These are phyloP conservation scores for Myrica gale DNA, from an alignment of 306 rosid species.

Conservation along the genomic window DNA sequence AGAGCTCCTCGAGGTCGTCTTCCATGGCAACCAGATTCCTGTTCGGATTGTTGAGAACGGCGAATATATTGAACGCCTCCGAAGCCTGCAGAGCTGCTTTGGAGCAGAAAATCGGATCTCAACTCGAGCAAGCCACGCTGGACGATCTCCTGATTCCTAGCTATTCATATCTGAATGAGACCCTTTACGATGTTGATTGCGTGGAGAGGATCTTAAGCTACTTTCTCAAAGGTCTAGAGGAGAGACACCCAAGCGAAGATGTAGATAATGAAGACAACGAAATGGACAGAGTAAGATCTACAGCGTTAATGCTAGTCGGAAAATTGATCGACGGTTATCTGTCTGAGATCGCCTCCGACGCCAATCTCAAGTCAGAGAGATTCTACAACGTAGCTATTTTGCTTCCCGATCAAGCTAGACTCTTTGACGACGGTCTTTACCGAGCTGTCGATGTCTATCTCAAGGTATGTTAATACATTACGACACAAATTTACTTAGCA, in stretches of 20 bases:
- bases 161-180: conserved; percentile 85
- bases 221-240: conserved; percentile 50
- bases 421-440: conserved; percentile 93
- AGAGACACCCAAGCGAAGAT: conserved; percentile 28
- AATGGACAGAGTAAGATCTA: conserved; percentile 37
- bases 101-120: conserved; percentile 88
- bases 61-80: conserved; percentile 71
- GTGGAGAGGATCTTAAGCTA: conserved; percentile 63
- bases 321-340: conserved; percentile 79
- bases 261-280: conserved; percentile 16
- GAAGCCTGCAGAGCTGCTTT: conserved; percentile 56
- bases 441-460: conserved; percentile 90
- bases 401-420: conserved; percentile 82
- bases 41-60: conserved; percentile 72
- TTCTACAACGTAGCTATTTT: conserved; percentile 66
- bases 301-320: conserved; percentile 72
- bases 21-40: conserved; percentile 62
- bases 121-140: conserved; percentile 79
- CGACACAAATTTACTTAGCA: not conserved
- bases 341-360: conserved; percentile 91
- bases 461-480: conserved; percentile 44
- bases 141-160: conserved; percentile 93
- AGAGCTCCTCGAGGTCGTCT: conserved; percentile 47
- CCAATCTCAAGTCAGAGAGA: conserved; percentile 65
- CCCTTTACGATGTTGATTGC: conserved; percentile 84